phyloP scores from a whole-genome alignment of 192 early-diverging fungal genomes.

The Umbelopsis ramanniana region DNA sequence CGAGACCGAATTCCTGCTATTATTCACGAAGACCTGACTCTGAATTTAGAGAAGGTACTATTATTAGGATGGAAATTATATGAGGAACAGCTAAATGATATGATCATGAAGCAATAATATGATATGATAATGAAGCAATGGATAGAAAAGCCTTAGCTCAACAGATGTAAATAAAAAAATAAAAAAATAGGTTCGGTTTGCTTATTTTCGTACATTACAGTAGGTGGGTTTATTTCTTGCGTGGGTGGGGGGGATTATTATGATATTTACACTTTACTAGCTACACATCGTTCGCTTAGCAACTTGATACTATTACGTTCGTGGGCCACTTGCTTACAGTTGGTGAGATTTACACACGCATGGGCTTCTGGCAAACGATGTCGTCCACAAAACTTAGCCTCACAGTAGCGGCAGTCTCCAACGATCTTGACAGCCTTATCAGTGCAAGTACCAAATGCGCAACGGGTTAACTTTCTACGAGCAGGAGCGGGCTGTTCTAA shows the following conservation, averaged over 20 bases:
- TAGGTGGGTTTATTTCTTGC: no score
- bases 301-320: conserved; percentile 63
- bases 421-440: conserved; percentile 70
- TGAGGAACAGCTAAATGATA: conserved; percentile 16
- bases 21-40: conserved; percentile 47
- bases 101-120: background rate
- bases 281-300: conserved; percentile 72
- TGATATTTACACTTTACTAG: conserved; percentile 62
- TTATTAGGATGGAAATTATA: conserved; percentile 27
- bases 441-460: conserved; percentile 48
- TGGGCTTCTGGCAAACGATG: conserved; percentile 81
- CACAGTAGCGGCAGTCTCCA: conserved; percentile 72
- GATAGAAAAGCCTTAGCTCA: no score
- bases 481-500: conserved; percentile 30
- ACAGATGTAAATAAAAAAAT: conserved; percentile 6
- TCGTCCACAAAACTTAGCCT: conserved; percentile 64
- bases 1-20: conserved; percentile 49
- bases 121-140: no score
- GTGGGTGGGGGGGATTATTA: background rate
- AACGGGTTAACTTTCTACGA: conserved; percentile 35
- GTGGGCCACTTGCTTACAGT: conserved; percentile 62
- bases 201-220: background rate
- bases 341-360: conserved; percentile 67
- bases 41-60: conserved; percentile 47
- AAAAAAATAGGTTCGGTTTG: background rate